phyloP scores from a whole-genome alignment of 345 rosid genomes.

The Mercurialis annua region DNA sequence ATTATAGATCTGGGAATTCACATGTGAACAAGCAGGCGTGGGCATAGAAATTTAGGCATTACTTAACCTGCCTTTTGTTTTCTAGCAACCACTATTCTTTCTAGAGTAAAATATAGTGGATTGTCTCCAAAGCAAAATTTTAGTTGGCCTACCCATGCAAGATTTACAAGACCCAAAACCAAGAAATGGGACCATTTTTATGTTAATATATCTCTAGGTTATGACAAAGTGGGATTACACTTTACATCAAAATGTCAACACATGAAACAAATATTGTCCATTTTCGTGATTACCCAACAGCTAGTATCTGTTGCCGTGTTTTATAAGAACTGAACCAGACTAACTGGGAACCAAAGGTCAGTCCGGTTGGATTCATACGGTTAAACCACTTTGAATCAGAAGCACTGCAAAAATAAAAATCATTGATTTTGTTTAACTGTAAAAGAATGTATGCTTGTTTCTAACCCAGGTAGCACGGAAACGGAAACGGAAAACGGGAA shows the following conservation, averaged over 20 bases:
- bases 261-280: slow-evolving; percentile 1
- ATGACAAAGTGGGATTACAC: background rate
- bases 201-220: background rate
- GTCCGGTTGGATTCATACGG: no score
- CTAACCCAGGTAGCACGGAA: no score
- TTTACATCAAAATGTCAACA: background rate
- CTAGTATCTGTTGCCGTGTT: slow-evolving; percentile 1
- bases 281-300: background rate
- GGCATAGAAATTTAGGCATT: slow-evolving; percentile 26
- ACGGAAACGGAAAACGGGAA: no score
- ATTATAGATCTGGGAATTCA: slow-evolving; percentile 34
- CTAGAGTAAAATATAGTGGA: slow-evolving; percentile 15
- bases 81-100: slow-evolving; percentile 12
- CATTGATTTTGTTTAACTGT: no score
- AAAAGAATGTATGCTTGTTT: no score
- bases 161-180: background rate
- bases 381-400: no score
- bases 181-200: slow-evolving; percentile 16
- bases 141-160: slow-evolving; percentile 10
- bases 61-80: slow-evolving; percentile 32
- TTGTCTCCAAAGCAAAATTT: slow-evolving; percentile 21
- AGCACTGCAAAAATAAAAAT: no score
- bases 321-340: no score
- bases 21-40: slow-evolving; percentile 51
- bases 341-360: background rate